These are phyloP conservation scores for Dendrothele bispora DNA, from an alignment of 768 basidiomycete genomes.

Conservation along the genomic window DNA sequence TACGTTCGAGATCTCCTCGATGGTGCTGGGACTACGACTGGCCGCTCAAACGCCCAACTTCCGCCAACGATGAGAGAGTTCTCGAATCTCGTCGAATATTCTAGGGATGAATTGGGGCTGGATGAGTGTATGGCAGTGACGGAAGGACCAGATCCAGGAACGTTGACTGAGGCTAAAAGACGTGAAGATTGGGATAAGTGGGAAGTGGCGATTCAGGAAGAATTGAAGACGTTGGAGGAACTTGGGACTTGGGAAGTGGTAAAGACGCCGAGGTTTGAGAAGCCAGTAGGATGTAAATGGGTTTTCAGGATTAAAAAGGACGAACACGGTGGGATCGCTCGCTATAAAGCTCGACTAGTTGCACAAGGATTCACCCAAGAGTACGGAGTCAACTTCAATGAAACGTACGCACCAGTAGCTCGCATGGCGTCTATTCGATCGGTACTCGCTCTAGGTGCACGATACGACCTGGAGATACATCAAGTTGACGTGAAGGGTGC, in stretches of 20 bases:
- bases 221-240: slow-evolving; percentile 17
- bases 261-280: slow-evolving; percentile 9
- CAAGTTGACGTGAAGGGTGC: slow-evolving; percentile 30
- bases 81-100: neutral
- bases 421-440: slow-evolving; percentile 18
- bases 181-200: slow-evolving; percentile 14
- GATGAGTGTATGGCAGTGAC: neutral
- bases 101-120: neutral
- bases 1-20: neutral
- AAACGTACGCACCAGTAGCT: slow-evolving; percentile 34
- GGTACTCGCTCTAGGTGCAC: slow-evolving; percentile 26
- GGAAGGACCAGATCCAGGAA: slow-evolving; percentile 17
- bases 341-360: slow-evolving; percentile 43
- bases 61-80: neutral
- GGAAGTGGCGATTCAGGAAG: slow-evolving; percentile 12
- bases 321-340: slow-evolving; percentile 26
- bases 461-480: slow-evolving; percentile 23
- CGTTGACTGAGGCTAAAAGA: slow-evolving; percentile 1
- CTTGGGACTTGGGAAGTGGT: slow-evolving; percentile 20
- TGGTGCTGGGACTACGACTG: neutral
- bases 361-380: slow-evolving; percentile 41
- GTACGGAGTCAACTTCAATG: slow-evolving; percentile 37
- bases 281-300: slow-evolving; percentile 18
- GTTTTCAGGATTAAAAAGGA: slow-evolving; percentile 29
- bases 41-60: neutral